phyloP scores from a whole-genome alignment of 345 rosid genomes.

The Bruguiera gymnorhiza region DNA sequence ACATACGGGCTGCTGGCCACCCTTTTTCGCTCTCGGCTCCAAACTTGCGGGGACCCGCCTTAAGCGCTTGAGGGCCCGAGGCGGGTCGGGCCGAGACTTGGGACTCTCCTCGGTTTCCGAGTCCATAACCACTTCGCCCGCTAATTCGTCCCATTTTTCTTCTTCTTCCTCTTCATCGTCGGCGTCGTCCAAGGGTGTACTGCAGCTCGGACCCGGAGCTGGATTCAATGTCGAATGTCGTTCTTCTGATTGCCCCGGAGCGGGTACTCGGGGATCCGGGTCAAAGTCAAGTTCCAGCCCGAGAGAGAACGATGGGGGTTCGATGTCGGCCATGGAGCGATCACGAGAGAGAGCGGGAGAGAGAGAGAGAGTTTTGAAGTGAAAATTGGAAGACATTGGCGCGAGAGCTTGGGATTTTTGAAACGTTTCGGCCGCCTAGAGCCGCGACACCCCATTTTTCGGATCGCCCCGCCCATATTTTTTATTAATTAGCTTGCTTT shows the following conservation, averaged over 20 bases:
- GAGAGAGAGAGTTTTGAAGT: neutral
- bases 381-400: no score
- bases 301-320: constrained; percentile 86
- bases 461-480: no score
- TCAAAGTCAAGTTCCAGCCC: constrained; percentile 62
- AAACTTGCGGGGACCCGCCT: constrained; percentile 39
- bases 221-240: neutral
- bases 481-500: no score
- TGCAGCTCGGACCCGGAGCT: constrained; percentile 19
- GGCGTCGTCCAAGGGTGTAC: constrained; percentile 3
- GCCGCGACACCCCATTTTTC: no score
- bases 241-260: neutral
- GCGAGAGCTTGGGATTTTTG: no score
- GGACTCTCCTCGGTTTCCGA: constrained; percentile 30
- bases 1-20: constrained; percentile 13
- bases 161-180: constrained; percentile 22
- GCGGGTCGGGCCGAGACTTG: constrained; percentile 32
- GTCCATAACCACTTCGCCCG: constrained; percentile 22
- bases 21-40: constrained; percentile 11
- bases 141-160: constrained; percentile 2
- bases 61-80: constrained; percentile 58
- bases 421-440: no score
- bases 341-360: constrained; percentile 4
- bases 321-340: constrained; percentile 53
- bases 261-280: constrained; percentile 20